Base-by-base conservation (phyloP, 306 rosid species). In the Vigna nakashimae region DNA sequence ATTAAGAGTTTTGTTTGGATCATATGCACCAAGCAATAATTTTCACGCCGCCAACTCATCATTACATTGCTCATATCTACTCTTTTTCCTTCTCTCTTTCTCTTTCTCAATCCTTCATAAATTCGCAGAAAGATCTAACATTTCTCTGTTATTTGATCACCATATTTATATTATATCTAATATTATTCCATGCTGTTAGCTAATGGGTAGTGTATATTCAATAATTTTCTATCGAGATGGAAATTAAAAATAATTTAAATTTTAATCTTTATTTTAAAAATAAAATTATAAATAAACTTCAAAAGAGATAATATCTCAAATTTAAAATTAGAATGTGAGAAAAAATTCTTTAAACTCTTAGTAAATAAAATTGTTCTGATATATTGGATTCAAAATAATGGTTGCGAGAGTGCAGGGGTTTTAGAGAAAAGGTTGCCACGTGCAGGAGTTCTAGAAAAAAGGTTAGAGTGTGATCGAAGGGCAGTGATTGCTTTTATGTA, bases 61-160 rank as follows among this genome's bases (percentile, higher is more conserved):
- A 84, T 79, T 79, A 10, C 82, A 79, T 75, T 79, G 17, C 71
- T 45, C 76, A 72, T 74, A 78, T 89, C 84, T 62, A 71, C 43
- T 28, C 12, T 45, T 42, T 50, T 68, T 62, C 16, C 4, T 62
- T 17, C 40, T 70, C 59, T 18, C 9, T 20, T 1, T 20, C 10
- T 1, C 13, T 13, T 59, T 24, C 6, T 34, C 18, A 63, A 36
- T 80, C 73, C 30, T 64, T 30, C n/a, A 53, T 55, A 50, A 63
- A 24, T 76, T 65, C 62, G 71, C 57, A 48, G 66, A 78, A 73
- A 78, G 45, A 57, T 36, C 24, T 7, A 48, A 46, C 51, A 65
- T 53, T 72, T 79, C 36, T 60, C 13, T 24, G 12, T 63, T 58
- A 58, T 78, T 78, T 45, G 42, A 68, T 69, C 12, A 5, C 22